Base-by-base conservation (phyloP, 2,329 filamentous ascomycete genomes). In the Arthrobotrys iridis region DNA sequence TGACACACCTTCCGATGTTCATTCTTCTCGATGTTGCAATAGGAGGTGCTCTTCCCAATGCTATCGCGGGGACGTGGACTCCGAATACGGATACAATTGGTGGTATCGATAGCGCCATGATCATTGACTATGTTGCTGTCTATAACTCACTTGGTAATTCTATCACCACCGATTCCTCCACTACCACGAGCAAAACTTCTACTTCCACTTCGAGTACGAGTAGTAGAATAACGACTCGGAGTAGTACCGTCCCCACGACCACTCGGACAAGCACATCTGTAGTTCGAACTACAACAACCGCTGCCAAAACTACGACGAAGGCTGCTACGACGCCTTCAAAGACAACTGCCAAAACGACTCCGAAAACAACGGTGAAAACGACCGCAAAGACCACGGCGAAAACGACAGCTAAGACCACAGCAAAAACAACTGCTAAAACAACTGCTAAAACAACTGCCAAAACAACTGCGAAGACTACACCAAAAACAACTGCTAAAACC, bases 11-110 rank as follows among this genome's bases (percentile, higher is more conserved):
- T 45, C 73, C 65, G 10, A 81, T 82, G 72, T 82, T 83, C 77
- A 74, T 84, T 13, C 58, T 84, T 48, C 77, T 84, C 18, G 83
- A 84, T 68, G 80, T 83, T n/a, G 83, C 83, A 20, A 80, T 84
- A 2, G 83, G 83, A 15, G 82, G 83, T 15, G 70, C 79, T 18
- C 82, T 84, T 46, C 82, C 83, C 0, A 77, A 83, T 59, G 82
- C 78, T 3, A 73, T 82, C 11, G 80, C 81, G 0, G 79, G 80
- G 20, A 77, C 78, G 2, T 79, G 73, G 20, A 83, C 81, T 11
- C 83, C 83, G 0, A 82, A 80, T 8, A 74, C 76, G 2, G 50
- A 58, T 30, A 84, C 83, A 2, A 58, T 70, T 10, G 82, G 79
- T 6, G 83, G 83, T 0, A 57, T 77, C 4, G 78, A 77, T 0